These are phyloP conservation scores for Pythium volutum DNA, from an alignment of 352 stramenopile species.

Conservation along the genomic window DNA sequence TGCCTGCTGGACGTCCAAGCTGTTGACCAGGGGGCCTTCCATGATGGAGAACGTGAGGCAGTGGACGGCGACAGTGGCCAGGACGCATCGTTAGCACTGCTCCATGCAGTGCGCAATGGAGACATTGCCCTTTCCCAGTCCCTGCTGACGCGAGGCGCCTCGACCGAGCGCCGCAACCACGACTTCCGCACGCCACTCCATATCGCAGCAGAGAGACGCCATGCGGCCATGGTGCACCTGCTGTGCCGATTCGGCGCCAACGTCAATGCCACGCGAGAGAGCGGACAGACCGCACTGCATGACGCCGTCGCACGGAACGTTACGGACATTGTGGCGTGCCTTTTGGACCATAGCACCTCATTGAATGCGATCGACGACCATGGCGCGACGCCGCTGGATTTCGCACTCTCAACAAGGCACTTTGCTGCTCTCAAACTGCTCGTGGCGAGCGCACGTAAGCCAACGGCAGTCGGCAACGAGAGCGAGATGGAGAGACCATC, in stretches of 20 bases:
- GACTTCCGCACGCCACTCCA: neutral
- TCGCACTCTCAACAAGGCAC: too few relatives aligned
- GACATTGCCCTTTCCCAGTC: neutral
- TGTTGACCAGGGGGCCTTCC: too few relatives aligned
- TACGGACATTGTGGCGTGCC: neutral
- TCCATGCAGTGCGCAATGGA: neutral
- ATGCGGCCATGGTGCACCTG: neutral
- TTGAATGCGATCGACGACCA: neutral
- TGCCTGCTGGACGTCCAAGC: too few relatives aligned
- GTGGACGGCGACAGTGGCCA: too few relatives aligned
- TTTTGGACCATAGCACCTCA: neutral
- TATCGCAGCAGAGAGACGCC: neutral
- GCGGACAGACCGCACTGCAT: neutral
- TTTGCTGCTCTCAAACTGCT: too few relatives aligned
- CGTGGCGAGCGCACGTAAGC: too few relatives aligned
- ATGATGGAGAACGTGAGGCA: too few relatives aligned
- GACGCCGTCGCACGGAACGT: neutral
- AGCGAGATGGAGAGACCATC: neutral
- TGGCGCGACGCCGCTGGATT: too few relatives aligned
- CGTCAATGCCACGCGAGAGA: neutral
- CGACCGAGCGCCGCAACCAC: neutral
- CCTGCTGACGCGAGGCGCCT: neutral
- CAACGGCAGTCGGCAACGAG: neutral
- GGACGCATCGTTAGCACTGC: too few relatives aligned
- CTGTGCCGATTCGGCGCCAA: neutral